A percentile compares a stretch with the other conserved stretches of the same genome.
These are phyloP conservation scores for Aspergillus baeticus DNA, from an alignment of 495 filamentous ascomycete genomes.

Conservation along the genomic window DNA sequence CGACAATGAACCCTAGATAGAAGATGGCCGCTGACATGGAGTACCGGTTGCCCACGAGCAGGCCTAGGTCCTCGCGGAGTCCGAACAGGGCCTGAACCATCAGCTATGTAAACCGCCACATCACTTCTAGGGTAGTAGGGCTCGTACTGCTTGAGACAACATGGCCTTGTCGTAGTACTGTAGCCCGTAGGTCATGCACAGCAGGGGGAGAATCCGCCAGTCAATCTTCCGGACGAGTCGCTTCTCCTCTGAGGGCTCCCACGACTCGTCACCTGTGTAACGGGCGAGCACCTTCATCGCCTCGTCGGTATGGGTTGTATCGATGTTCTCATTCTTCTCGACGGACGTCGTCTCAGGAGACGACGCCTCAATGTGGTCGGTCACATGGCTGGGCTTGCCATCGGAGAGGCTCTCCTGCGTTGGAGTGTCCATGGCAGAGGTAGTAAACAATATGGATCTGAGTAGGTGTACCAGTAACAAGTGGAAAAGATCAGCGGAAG, in stretches of 20 bases:
- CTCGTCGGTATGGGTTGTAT: constrained; percentile 45
- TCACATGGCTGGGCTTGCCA: not conserved
- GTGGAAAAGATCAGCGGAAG: not conserved
- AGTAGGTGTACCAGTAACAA: not conserved
- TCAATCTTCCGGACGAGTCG: constrained; percentile 46
- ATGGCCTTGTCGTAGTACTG: constrained; percentile 55
- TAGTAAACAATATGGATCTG: no score
- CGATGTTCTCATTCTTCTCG: constrained; percentile 24
- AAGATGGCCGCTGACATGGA: constrained; percentile 43
- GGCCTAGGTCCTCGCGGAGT: constrained; percentile 30
- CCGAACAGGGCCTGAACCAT: constrained; percentile 34
- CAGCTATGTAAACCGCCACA: no score
- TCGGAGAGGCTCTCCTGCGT: constrained; percentile 16
- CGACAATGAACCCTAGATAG: constrained; percentile 49
- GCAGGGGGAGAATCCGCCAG: constrained; percentile 42
- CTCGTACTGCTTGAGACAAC: constrained; percentile 44
- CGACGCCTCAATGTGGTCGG: constrained; percentile 9
- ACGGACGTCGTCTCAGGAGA: no score
- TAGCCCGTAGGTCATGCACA: constrained; percentile 31
- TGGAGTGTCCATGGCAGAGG: constrained; percentile 4
- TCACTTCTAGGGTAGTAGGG: constrained; percentile 7
- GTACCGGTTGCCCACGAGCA: constrained; percentile 37
- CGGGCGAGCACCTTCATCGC: constrained; percentile 39
- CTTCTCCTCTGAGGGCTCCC: constrained; percentile 45
- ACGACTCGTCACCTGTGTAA: constrained; percentile 42